Evolutionary conservation across 257 asterid genomes (phyloP).

Genomic region (Eucommia ulmoides): DNA sequence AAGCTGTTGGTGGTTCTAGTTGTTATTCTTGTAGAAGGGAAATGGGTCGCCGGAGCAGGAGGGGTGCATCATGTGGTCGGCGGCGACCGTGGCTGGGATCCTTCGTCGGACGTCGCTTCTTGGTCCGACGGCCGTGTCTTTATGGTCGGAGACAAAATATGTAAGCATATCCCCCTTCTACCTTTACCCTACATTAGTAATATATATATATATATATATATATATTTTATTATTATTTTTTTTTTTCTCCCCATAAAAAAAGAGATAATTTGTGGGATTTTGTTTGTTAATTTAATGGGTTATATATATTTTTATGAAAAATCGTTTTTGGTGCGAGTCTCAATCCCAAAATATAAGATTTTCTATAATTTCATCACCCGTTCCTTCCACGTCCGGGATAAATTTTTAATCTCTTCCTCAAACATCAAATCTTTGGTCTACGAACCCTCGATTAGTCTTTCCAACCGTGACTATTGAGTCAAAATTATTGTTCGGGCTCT

Average conservation of each 20-base stretch:
- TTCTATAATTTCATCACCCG: no score
- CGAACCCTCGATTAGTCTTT: no score
- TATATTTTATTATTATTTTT: not conserved
- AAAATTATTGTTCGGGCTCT: no score
- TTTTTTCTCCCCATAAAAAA: not conserved
- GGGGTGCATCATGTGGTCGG: slow-evolving; percentile 56
- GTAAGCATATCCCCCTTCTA: slow-evolving; percentile 16
- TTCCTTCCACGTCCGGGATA: no score
- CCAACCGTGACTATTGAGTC: no score
- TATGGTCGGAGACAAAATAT: slow-evolving; percentile 56
- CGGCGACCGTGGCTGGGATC: slow-evolving; percentile 35
- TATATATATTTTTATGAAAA: no score
- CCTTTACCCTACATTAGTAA: not conserved
- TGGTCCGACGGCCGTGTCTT: slow-evolving; percentile 51
- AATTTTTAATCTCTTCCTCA: no score
- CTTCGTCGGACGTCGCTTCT: slow-evolving; percentile 25
- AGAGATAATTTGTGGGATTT: no score
- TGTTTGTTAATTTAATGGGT: no score
- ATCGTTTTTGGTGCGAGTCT: no score
- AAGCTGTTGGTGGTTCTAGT: not conserved
- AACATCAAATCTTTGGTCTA: no score
- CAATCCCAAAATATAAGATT: no score
- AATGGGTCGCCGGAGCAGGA: slow-evolving; percentile 25
- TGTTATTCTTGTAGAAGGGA: slow-evolving; percentile 5
- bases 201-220: not conserved